Evolutionary conservation across 2,329 filamentous ascomycete species (phyloP).

Genomic region (Xylaria sp.): DNA sequence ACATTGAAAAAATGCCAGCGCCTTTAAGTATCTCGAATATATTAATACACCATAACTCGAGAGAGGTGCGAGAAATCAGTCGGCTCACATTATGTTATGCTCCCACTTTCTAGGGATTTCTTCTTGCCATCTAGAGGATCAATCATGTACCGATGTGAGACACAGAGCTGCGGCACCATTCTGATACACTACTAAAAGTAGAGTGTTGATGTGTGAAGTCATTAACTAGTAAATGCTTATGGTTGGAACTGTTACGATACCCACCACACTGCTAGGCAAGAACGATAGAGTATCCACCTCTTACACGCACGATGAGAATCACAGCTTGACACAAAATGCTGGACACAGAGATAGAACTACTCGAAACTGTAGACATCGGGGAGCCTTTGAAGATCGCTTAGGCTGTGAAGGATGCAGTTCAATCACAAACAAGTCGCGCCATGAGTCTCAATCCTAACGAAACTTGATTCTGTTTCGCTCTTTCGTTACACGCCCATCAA

Average conservation of each 20-base stretch:
- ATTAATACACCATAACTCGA: background rate
- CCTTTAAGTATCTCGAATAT: background rate
- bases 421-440: background rate
- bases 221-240: no score
- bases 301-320: background rate
- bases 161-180: no score
- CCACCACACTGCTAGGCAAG: no score
- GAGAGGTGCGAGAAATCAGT: background rate
- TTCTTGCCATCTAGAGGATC: background rate
- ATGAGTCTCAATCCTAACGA: background rate
- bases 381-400: background rate
- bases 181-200: no score
- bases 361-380: background rate
- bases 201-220: no score
- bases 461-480: background rate
- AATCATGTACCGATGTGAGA: background rate
- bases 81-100: background rate
- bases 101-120: background rate
- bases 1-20: background rate
- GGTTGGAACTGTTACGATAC: no score
- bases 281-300: background rate
- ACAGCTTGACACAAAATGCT: background rate
- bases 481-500: background rate
- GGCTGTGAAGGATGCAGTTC: background rate
- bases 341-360: background rate